Conservation (phyloP, 2,329 filamentous ascomycete species). For the Trichophyton schoenleinii region DNA sequence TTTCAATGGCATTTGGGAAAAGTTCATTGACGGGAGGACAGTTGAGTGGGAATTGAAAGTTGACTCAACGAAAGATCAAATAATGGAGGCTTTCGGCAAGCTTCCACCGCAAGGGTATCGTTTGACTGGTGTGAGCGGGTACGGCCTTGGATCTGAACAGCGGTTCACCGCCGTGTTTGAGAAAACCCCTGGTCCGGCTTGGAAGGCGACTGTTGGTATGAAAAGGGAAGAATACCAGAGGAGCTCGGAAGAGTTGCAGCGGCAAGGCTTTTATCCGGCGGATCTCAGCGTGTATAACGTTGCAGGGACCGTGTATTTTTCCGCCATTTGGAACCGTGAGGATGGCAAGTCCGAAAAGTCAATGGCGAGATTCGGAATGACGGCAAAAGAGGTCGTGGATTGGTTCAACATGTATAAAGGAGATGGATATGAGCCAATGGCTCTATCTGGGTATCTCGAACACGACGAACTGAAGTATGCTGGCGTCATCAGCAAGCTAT, state of each 20-base stretch:
- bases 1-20: conserved; percentile 10
- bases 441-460: background rate
- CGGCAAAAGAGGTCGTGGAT: background rate
- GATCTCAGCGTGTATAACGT: conserved; percentile 8
- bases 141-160: background rate
- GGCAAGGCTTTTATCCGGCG: conserved; percentile 9
- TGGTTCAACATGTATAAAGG: background rate
- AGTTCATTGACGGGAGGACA: background rate
- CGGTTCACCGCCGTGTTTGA: conserved; percentile 8
- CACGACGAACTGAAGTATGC: background rate
- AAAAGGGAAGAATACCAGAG: conserved; percentile 4
- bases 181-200: conserved; percentile 2
- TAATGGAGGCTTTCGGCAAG: background rate
- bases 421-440: background rate
- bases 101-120: background rate
- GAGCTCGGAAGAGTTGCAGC: conserved; percentile 5
- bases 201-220: conserved; percentile 6
- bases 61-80: background rate
- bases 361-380: conserved; percentile 7
- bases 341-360: background rate
- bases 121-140: background rate
- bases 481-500: background rate
- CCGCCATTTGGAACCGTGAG: conserved; percentile 10
- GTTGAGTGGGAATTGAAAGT: background rate
- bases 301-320: conserved; percentile 5